phyloP scores from a whole-genome alignment of 2,329 filamentous ascomycete species.

The Neofusicoccum kwambonambiense region DNA sequence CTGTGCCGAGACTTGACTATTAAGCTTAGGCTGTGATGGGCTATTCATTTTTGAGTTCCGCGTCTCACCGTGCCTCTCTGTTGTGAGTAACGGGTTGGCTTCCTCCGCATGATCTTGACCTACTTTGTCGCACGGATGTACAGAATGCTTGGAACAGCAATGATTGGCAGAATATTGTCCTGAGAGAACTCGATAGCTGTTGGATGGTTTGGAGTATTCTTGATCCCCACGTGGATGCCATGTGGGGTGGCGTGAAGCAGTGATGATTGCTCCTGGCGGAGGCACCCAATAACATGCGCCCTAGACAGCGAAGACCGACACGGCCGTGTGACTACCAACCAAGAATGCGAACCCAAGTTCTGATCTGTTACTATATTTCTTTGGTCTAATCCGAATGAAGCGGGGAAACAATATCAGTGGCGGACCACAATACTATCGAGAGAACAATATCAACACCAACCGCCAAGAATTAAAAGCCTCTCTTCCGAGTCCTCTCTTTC shows the following conservation, averaged over 20 bases:
- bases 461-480: not conserved
- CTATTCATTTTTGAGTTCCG: too few species aligned
- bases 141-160: too few species aligned
- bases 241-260: not conserved
- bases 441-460: conserved; percentile 11
- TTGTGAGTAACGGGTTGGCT: too few species aligned
- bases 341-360: not conserved
- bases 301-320: not conserved
- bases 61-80: too few species aligned
- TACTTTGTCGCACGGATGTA: too few species aligned
- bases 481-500: not conserved
- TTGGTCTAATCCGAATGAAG: not conserved
- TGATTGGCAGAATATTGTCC: too few species aligned
- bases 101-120: too few species aligned
- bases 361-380: not conserved
- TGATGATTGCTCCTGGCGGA: not conserved
- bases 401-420: not conserved
- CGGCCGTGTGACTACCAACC: not conserved
- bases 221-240: not conserved
- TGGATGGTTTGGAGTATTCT: not conserved
- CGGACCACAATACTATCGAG: not conserved
- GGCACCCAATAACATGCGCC: too few species aligned
- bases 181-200: not conserved
- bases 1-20: too few species aligned
- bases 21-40: too few species aligned